phyloP scores from a whole-genome alignment of 768 basidiomycete genomes.

The Leccinum subgranulosum region DNA sequence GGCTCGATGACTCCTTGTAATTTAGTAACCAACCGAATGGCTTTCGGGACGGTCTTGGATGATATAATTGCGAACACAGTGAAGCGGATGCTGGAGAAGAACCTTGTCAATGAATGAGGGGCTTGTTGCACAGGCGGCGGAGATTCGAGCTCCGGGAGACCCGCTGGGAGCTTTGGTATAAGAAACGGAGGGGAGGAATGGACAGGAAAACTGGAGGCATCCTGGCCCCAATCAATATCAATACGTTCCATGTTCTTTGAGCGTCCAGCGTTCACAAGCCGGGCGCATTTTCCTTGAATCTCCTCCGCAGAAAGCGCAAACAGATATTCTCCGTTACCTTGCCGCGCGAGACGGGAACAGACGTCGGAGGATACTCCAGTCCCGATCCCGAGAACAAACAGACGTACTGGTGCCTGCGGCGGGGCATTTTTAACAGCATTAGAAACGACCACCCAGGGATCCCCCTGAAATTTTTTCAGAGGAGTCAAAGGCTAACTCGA shows the following conservation, averaged over 20 bases:
- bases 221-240: conserved; percentile 46
- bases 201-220: neutral
- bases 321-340: conserved; percentile 49
- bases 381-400: conserved; percentile 63
- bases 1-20: conserved; percentile 22
- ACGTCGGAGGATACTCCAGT: conserved; percentile 44
- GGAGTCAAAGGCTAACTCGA: neutral
- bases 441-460: conserved; percentile 17
- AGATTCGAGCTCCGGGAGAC: conserved; percentile 29
- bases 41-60: conserved; percentile 19
- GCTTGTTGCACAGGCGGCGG: conserved; percentile 34
- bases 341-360: conserved; percentile 52
- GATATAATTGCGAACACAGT: conserved; percentile 33
- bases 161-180: conserved; percentile 14
- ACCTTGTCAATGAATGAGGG: conserved; percentile 27
- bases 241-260: conserved; percentile 45
- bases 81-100: conserved; percentile 36
- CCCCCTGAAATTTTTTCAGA: neutral
- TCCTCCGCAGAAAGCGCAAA: conserved; percentile 45
- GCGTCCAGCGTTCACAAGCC: conserved; percentile 49
- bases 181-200: conserved; percentile 12
- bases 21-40: conserved; percentile 28
- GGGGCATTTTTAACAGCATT: conserved; percentile 33
- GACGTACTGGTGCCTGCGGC: conserved; percentile 36
- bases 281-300: conserved; percentile 47